Evolutionary conservation across 306 rosid species (phyloP).

Genomic region (Cicer chorassanicum): DNA sequence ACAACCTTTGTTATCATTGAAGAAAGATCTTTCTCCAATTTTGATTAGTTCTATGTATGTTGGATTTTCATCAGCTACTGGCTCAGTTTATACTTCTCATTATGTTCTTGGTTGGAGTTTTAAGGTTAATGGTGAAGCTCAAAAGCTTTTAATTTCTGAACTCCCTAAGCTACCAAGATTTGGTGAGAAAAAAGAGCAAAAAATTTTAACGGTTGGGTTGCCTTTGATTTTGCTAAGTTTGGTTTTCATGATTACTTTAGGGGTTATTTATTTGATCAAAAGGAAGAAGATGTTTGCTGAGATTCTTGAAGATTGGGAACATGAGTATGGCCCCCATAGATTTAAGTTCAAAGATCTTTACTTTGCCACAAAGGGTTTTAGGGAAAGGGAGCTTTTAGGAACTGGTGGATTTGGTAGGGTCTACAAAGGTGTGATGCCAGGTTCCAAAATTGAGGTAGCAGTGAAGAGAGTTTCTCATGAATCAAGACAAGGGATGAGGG

Average conservation of each 20-base stretch:
- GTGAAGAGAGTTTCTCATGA: conserved; percentile 72
- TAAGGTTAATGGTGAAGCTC: conserved; percentile 53
- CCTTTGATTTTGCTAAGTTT: conserved; percentile 42
- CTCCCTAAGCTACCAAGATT: conserved; percentile 61
- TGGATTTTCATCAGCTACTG: conserved; percentile 76
- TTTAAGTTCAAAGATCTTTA: conserved; percentile 62
- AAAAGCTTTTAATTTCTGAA: conserved; percentile 48
- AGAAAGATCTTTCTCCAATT: conserved; percentile 55
- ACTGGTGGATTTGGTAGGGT: conserved; percentile 83
- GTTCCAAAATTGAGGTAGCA: conserved; percentile 61
- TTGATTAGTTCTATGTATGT: conserved; percentile 54
- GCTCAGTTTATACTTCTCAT: conserved; percentile 55
- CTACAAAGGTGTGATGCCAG: conserved; percentile 62
- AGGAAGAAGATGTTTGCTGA: conserved; percentile 54
- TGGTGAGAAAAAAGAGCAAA: conserved; percentile 28
- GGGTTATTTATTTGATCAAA: conserved; percentile 36
- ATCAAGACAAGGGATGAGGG: conserved; percentile 77
- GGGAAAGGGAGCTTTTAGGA: conserved; percentile 61
- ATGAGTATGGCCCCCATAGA: conserved; percentile 67
- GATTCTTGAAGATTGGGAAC: conserved; percentile 72
- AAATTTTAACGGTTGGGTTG: conserved; percentile 38
- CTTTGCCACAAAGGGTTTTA: conserved; percentile 68
- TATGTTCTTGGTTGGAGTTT: conserved; percentile 79
- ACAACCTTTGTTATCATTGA: conserved; percentile 54
- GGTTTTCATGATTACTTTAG: conserved; percentile 40